Conservation (phyloP, 805 yeast genomes). For the Candida hungchunana region DNA sequence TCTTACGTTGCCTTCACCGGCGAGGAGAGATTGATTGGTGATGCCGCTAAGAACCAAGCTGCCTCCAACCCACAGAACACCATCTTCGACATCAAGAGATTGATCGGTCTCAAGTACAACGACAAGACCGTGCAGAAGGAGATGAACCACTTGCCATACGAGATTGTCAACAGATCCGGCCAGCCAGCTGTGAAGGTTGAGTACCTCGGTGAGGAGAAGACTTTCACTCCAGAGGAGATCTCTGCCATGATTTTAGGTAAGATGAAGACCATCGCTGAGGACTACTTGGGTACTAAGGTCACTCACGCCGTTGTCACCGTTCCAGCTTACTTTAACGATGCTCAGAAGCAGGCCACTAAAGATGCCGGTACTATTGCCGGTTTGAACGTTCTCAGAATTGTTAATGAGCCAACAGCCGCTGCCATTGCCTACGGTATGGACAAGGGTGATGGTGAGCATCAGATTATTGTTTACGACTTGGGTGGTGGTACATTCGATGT, state of each 20-base stretch:
- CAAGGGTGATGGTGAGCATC: slow-evolving; percentile 75
- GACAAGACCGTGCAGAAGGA: slow-evolving; percentile 80
- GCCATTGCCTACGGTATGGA: slow-evolving; percentile 96
- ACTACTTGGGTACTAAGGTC: slow-evolving; percentile 77
- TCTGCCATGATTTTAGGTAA: slow-evolving; percentile 88
- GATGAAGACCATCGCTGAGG: slow-evolving; percentile 92
- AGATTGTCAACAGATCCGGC: slow-evolving; percentile 62
- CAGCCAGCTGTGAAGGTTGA: slow-evolving; percentile 81
- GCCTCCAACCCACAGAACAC: slow-evolving; percentile 86
- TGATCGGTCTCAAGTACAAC: slow-evolving; percentile 77
- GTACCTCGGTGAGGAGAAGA: slow-evolving; percentile 67
- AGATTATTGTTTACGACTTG: slow-evolving; percentile 86
- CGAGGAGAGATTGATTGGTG: slow-evolving; percentile 90
- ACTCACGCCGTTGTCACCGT: slow-evolving; percentile 91
- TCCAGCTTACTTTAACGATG: slow-evolving; percentile 91
- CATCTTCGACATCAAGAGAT: slow-evolving; percentile 85
- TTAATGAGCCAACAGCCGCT: slow-evolving; percentile 95
- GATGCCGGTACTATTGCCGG: slow-evolving; percentile 94
- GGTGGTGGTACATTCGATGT: slow-evolving; percentile 99
- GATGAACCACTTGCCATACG: slow-evolving; percentile 77
- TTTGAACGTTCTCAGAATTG: slow-evolving; percentile 80
- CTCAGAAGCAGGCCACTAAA: slow-evolving; percentile 92
- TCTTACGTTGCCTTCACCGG: slow-evolving; percentile 91
- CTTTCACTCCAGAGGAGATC: slow-evolving; percentile 88
- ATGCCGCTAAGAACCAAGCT: slow-evolving; percentile 95